phyloP scores from a whole-genome alignment of 306 rosid genomes.

The Myrica gale region DNA sequence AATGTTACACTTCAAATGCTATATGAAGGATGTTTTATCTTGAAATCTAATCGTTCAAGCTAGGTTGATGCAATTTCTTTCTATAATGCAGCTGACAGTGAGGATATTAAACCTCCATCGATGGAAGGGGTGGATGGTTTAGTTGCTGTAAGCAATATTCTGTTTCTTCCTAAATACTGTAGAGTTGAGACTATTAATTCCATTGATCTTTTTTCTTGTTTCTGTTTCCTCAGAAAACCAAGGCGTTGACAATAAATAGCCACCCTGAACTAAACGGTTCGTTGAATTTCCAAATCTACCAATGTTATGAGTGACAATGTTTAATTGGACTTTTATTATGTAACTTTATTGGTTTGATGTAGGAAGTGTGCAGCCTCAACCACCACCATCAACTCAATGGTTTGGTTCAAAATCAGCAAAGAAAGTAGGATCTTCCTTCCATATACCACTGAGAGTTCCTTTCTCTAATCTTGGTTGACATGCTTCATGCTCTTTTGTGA shows the following conservation, averaged over 20 bases:
- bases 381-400: constrained; percentile 40
- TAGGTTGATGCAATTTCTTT: constrained; percentile 10
- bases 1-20: background rate
- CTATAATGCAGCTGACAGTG: constrained; percentile 50
- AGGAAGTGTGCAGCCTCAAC: constrained; percentile 48
- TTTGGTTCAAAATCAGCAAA: constrained; percentile 63
- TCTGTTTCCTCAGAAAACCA: constrained; percentile 47
- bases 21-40: background rate
- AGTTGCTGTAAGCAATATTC: constrained; percentile 47
- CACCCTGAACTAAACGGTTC: constrained; percentile 54
- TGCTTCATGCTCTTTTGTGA: background rate
- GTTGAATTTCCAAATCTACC: constrained; percentile 18
- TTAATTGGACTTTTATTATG: constrained; percentile 16
- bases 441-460: background rate
- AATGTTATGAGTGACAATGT: constrained; percentile 7
- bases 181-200: background rate
- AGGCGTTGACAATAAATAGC: constrained; percentile 31
- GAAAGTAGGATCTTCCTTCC: constrained; percentile 43
- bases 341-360: constrained; percentile 20
- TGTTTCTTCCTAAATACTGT: constrained; percentile 12
- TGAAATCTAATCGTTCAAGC: background rate
- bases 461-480: background rate
- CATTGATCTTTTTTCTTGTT: constrained; percentile 21
- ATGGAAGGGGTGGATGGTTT: constrained; percentile 74
- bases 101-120: constrained; percentile 64